These are phyloP conservation scores for Ceratocystis colombiana DNA, from an alignment of 2,329 filamentous ascomycete species.

Conservation along the genomic window DNA sequence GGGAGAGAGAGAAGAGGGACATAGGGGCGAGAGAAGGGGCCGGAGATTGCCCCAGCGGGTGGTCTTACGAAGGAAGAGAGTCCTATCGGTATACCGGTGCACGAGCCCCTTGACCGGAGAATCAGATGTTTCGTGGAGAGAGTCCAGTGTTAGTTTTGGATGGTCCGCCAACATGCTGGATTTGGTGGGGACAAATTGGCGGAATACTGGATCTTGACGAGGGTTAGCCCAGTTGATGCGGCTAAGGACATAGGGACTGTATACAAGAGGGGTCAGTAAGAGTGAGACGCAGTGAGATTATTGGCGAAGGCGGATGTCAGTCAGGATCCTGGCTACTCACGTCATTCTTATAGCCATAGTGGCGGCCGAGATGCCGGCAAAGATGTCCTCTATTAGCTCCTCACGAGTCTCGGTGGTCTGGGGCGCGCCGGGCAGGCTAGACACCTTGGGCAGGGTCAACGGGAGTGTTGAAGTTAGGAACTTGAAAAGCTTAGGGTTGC, in stretches of 20 bases:
- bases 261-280: not conserved
- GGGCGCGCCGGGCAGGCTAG: too few species aligned
- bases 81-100: conserved; percentile 55
- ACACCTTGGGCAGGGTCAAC: conserved; percentile 37
- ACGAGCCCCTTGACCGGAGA: conserved; percentile 48
- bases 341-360: conserved; percentile 53
- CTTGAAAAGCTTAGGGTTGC: conserved; percentile 37
- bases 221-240: conserved; percentile 50
- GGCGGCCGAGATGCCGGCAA: conserved; percentile 42
- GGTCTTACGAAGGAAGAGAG: conserved; percentile 47
- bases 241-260: conserved; percentile 48
- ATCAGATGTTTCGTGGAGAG: conserved; percentile 48
- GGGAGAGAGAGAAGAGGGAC: too few species aligned
- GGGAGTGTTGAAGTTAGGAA: conserved; percentile 46
- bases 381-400: conserved; percentile 46
- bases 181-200: conserved; percentile 50
- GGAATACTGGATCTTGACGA: conserved; percentile 48
- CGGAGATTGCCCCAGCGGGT: too few species aligned
- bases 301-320: not conserved
- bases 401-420: conserved; percentile 31
- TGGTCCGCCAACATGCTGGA: conserved; percentile 47
- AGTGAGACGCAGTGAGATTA: not conserved
- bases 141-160: conserved; percentile 45
- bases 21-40: too few species aligned
- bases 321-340: conserved; percentile 30